Evolutionary conservation across 2,329 filamentous ascomycete species (phyloP).

Genomic region (Incumbomyces lentus): DNA sequence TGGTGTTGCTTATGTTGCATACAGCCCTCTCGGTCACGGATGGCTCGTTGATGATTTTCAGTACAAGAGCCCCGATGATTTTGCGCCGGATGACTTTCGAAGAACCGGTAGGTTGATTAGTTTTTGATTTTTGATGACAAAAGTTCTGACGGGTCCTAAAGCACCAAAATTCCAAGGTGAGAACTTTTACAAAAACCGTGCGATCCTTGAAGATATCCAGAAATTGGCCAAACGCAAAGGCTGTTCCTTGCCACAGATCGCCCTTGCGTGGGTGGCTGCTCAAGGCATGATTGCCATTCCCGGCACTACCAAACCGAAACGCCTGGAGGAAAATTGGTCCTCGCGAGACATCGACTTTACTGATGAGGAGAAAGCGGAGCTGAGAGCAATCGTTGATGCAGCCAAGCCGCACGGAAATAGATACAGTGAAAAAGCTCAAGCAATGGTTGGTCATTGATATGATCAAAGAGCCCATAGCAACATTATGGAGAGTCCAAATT

Average conservation of each 20-base stretch:
- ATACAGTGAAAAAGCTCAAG: conserved; percentile 17
- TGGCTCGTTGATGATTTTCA: conserved; percentile 38
- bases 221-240: conserved; percentile 29
- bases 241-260: conserved; percentile 28
- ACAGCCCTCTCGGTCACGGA: conserved; percentile 38
- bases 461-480: background rate
- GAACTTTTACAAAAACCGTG: conserved; percentile 36
- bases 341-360: conserved; percentile 29
- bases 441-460: background rate
- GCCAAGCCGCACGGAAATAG: conserved; percentile 30
- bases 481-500: no score
- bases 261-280: conserved; percentile 32
- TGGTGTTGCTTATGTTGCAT: conserved; percentile 36
- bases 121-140: background rate
- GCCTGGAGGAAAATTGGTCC: conserved; percentile 33
- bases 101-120: conserved; percentile 24
- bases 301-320: conserved; percentile 33
- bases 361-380: conserved; percentile 30
- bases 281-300: conserved; percentile 38
- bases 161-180: conserved; percentile 31
- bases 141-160: conserved; percentile 5
- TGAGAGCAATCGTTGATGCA: conserved; percentile 30
- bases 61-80: conserved; percentile 38
- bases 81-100: conserved; percentile 34
- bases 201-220: conserved; percentile 34